Evolutionary conservation across 805 yeast genomes (phyloP), one percentile per base, ranked within the genome.

Genomic region (Candida broadrunensis): DNA sequence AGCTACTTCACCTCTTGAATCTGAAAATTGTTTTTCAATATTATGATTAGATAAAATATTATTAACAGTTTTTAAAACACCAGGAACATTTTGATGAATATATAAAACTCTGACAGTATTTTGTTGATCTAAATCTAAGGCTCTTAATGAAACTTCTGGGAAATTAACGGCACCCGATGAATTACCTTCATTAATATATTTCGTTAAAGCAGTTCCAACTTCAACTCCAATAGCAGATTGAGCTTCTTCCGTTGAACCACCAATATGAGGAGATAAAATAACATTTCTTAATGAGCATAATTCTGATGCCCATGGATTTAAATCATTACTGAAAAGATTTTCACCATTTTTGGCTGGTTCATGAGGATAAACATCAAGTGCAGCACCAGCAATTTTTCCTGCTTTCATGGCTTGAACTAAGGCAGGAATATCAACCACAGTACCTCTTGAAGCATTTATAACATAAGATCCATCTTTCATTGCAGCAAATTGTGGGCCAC

Each of bases 211-310:
- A 35, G 85, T 75, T 45, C 84, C 88, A 46, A 93, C 99, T 73
- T 93, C 99, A 46, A 91, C 74, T 71, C 99, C 99, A 60, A 93
- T 93, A 31, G 98, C 96, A 42, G 87, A 78, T 77, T 93, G 99
- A 29, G 99, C 99, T 75, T 93, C 99, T 69, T 91, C 98, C 36
- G 99, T 93, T 38, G 97, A 89, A 52, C 99, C 99, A 70, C 99
- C 99, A 54, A 93, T 93, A 63, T 93, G 99, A 25, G 99, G 99
- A 41, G 98, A 84, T 58, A 93, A 77, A 50, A 93, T 89, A 47
- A 91, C 81, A 69, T 93, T 93, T 70, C 90, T 81, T 62, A 89
- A 77, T 9, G 85, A 71, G 52, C 81, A 77, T 54, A 93, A 77
- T 61, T 90, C 97, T 25, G 87, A 73, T 47, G 86, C 78, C 90